phyloP scores from a whole-genome alignment of 2,329 filamentous ascomycete species.

The Botryotinia narcissicola region DNA sequence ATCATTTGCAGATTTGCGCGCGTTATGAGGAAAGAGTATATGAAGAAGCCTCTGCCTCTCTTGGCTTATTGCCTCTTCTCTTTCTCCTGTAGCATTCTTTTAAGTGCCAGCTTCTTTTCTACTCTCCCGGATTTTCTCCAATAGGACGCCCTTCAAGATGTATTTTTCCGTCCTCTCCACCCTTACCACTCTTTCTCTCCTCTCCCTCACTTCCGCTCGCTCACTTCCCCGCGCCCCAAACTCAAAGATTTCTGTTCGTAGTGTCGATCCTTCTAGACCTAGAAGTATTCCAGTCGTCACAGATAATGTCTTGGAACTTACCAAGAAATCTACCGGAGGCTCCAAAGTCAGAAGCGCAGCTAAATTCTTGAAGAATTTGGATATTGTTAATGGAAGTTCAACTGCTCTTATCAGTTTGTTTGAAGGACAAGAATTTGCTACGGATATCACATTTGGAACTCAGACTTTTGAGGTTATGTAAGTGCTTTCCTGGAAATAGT shows the following conservation, averaged over 20 bases:
- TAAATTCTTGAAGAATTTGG: not conserved
- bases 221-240: not conserved
- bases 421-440: conserved; percentile 18
- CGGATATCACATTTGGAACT: conserved; percentile 35
- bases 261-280: not conserved
- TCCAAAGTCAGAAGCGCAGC: conserved; percentile 14
- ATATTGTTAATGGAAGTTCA: conserved; percentile 9
- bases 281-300: conserved; percentile 8
- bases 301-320: conserved; percentile 16
- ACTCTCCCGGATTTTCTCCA: not conserved
- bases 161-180: not conserved
- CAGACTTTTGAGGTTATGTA: conserved; percentile 37
- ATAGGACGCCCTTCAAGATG: not conserved
- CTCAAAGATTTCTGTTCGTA: not conserved
- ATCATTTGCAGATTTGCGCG: not conserved
- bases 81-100: not conserved
- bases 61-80: not conserved
- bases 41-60: not conserved
- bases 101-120: not conserved
- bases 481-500: not conserved
- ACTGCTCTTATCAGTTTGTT: conserved; percentile 7
- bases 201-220: conserved; percentile 2
- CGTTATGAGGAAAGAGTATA: not conserved
- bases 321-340: not conserved
- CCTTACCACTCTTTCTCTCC: not conserved